phyloP scores from a whole-genome alignment of 257 asterid species.

The Solanum corneliomulleri region DNA sequence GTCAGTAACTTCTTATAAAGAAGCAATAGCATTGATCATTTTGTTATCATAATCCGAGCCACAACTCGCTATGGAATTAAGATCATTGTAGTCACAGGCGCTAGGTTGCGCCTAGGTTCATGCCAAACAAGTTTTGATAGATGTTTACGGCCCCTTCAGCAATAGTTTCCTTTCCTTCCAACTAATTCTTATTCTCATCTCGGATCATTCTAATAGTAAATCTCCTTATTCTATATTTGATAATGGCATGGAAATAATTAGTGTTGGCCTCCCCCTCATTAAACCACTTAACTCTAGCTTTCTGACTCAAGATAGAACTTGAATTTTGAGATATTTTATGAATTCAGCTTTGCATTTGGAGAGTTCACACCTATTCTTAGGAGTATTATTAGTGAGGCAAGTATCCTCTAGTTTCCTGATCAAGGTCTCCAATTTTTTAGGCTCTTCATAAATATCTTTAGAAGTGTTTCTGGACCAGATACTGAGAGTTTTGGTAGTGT shows the following conservation, averaged over 20 bases:
- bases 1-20: neutral
- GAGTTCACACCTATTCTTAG: neutral
- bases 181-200: neutral
- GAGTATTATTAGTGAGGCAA: neutral
- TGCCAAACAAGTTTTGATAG: too few relatives aligned
- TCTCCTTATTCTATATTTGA: neutral
- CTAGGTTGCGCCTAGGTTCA: neutral
- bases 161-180: neutral
- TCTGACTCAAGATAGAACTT: neutral
- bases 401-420: neutral
- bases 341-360: neutral
- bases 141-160: neutral
- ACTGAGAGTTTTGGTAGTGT: neutral
- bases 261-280: neutral
- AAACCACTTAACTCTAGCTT: neutral
- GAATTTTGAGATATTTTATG: neutral
- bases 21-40: too few relatives aligned
- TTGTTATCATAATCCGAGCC: too few relatives aligned
- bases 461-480: neutral
- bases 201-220: neutral
- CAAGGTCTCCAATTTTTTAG: neutral
- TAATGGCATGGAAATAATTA: neutral
- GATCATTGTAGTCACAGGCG: too few relatives aligned
- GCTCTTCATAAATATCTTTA: neutral
- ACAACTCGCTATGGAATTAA: too few relatives aligned